Base-by-base conservation (phyloP, 129 eudicot genomes). In the Artemisia tridentata region DNA sequence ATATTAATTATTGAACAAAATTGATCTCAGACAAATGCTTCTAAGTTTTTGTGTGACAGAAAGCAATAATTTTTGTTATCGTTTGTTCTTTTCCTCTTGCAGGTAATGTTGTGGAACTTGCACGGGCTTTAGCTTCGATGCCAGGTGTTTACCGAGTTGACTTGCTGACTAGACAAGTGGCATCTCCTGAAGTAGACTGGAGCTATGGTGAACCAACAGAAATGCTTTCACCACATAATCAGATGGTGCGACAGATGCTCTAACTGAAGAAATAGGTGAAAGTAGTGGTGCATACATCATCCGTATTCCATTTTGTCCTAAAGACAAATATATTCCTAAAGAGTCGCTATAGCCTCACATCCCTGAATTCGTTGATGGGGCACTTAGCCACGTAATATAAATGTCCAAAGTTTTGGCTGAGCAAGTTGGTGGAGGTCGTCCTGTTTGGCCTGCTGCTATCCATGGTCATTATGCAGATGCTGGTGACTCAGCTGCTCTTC, bases 391-490 rank as follows among this genome's bases (percentile, higher is more conserved):
- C 80, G 75, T 90, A 59, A 64, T 95, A 19, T 97, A 95, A 73
- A 95, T 95, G 89, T 95, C 99, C 48, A 95, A 90, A 82, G 97
- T 90, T 70, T 91, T 95, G 25, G 97, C 93, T 31, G 99, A 95
- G 80, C 99, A 95, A 77, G 82, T 95, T 64, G 97, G 93, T 55
- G 86, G 84, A 11, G 99, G 99, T 29, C 81, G 76, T 14, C 89
- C 89, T 7, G 90, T 95, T 2, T 95, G 97, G 97, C 99, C 99
- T 45, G 90, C 79, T 55, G 99, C 99, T 61, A 81, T 95, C 51
- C 99, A 95, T 74, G 99, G 99, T 76, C 99, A 95, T 82, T 95
- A 95, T 75, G 99, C 99, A 57, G 99, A 95, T 86, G 99, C 99
- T 14, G n/a, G n/a, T n/a, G n/a, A n/a, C n/a, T n/a, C n/a, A n/a